Percentiles rank a stretch among this genome's conserved stretches.
Conservation (phyloP, 2,329 filamentous ascomycete species). For the Triangularia verruculosa region DNA sequence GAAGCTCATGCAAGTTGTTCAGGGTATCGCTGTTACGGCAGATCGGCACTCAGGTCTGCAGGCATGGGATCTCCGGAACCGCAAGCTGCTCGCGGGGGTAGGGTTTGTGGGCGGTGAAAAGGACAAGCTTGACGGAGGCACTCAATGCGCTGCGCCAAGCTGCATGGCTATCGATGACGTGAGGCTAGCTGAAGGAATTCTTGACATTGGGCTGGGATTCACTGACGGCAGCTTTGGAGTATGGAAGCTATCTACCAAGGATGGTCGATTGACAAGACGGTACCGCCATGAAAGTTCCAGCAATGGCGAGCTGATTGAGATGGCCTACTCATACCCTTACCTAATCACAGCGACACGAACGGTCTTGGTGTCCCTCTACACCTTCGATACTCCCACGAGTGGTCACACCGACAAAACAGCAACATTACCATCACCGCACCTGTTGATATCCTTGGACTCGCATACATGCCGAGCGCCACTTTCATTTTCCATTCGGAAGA, state of each 20-base stretch:
- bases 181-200: conserved; percentile 38
- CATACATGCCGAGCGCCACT: conserved; percentile 75
- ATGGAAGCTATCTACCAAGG: conserved; percentile 56
- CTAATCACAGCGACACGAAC: conserved; percentile 73
- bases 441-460: conserved; percentile 77
- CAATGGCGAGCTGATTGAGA: conserved; percentile 63
- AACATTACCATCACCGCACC: conserved; percentile 43
- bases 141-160: conserved; percentile 44
- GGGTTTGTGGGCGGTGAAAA: conserved; percentile 31
- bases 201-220: conserved; percentile 68
- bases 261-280: conserved; percentile 42
- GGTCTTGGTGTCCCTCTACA: conserved; percentile 74
- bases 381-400: conserved; percentile 45
- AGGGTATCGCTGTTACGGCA: conserved; percentile 74
- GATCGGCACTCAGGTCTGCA: conserved; percentile 68
- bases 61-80: conserved; percentile 72
- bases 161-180: conserved; percentile 64
- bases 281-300: conserved; percentile 62
- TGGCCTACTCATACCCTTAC: conserved; percentile 73
- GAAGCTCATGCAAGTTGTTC: conserved; percentile 75
- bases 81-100: conserved; percentile 54
- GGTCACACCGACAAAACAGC: conserved; percentile 5
- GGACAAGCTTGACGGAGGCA: conserved; percentile 24
- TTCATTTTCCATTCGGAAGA: conserved; percentile 76
- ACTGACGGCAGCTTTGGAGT: conserved; percentile 67